These are phyloP conservation scores for Bruguiera gymnorhiza DNA, from an alignment of 345 rosid species.

Conservation along the genomic window DNA sequence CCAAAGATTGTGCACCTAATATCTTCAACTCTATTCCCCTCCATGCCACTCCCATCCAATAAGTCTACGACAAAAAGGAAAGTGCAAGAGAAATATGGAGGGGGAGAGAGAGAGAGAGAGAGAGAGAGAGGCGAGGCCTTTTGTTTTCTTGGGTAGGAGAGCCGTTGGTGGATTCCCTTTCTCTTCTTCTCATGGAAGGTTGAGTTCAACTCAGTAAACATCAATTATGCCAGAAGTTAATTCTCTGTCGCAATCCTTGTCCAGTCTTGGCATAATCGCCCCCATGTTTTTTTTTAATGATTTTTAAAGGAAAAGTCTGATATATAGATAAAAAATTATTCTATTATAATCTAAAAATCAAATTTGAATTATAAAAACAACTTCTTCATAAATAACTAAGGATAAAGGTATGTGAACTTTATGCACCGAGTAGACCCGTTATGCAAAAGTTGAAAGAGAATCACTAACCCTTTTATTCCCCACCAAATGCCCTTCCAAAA, in stretches of 20 bases:
- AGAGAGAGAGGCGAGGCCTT: background rate
- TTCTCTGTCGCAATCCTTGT: slow-evolving; percentile 23
- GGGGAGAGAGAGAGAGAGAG: too few species aligned
- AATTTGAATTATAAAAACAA: too few species aligned
- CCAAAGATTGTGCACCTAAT: slow-evolving; percentile 7
- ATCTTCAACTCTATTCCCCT: slow-evolving; percentile 5
- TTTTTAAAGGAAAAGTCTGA: background rate
- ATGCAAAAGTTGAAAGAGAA: slow-evolving; percentile 14
- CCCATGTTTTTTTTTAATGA: background rate
- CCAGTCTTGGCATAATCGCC: background rate
- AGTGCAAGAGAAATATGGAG: background rate
- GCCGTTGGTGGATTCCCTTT: slow-evolving; percentile 17
- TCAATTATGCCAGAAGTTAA: slow-evolving; percentile 17
- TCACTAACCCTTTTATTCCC: slow-evolving; percentile 20
- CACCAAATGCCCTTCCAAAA: slow-evolving; percentile 22
- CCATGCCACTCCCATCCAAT: slow-evolving; percentile 34
- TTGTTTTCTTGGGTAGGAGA: background rate
- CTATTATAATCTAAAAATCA: too few species aligned
- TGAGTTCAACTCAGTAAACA: slow-evolving; percentile 13
- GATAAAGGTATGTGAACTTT: slow-evolving; percentile 12
- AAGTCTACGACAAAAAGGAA: slow-evolving; percentile 24
- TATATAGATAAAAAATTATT: too few species aligned
- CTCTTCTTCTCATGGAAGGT: slow-evolving; percentile 25
- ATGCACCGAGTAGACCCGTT: background rate
- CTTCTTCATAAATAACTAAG: background rate